Evolutionary conservation across 2,329 filamentous ascomycete genomes (phyloP).

Genomic region (Cryphonectria parasitica): DNA sequence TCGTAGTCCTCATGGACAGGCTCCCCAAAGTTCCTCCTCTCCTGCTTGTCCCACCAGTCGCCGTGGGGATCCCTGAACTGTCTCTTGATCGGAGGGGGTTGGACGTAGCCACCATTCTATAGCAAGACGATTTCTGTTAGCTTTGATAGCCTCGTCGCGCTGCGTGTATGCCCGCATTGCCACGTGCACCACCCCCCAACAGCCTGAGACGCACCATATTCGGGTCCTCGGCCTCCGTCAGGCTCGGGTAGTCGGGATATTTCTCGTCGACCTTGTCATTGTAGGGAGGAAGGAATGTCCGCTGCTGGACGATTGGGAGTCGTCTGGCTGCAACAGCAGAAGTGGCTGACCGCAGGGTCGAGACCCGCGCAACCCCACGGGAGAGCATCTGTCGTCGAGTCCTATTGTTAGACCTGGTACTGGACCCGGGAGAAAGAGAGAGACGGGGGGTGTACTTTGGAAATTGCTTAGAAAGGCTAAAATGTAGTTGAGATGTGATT

Average conservation of each 20-base stretch:
- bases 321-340: slow-evolving; percentile 51
- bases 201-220: slow-evolving; percentile 23
- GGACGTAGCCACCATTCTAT: slow-evolving; percentile 83
- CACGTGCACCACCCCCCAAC: not conserved
- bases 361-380: slow-evolving; percentile 59
- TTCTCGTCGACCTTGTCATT: slow-evolving; percentile 56
- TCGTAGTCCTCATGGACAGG: slow-evolving; percentile 97
- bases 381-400: slow-evolving; percentile 59
- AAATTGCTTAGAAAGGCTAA: slow-evolving; percentile 38
- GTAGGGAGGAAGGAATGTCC: slow-evolving; percentile 58
- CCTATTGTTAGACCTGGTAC: not conserved
- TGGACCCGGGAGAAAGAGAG: not conserved
- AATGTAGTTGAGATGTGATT: slow-evolving; percentile 38
- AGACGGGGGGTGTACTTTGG: slow-evolving; percentile 39
- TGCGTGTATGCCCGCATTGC: not conserved
- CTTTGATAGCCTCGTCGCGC: not conserved
- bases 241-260: slow-evolving; percentile 50
- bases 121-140: slow-evolving; percentile 25
- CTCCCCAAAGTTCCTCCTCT: slow-evolving; percentile 95
- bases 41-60: slow-evolving; percentile 97
- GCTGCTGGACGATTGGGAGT: slow-evolving; percentile 59
- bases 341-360: slow-evolving; percentile 48
- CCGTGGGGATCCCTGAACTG: slow-evolving; percentile 90
- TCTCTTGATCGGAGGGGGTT: slow-evolving; percentile 80
- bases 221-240: slow-evolving; percentile 67